These are phyloP conservation scores for Pilasporangium apinafurcum DNA, from an alignment of 352 stramenopile species.

Conservation along the genomic window DNA sequence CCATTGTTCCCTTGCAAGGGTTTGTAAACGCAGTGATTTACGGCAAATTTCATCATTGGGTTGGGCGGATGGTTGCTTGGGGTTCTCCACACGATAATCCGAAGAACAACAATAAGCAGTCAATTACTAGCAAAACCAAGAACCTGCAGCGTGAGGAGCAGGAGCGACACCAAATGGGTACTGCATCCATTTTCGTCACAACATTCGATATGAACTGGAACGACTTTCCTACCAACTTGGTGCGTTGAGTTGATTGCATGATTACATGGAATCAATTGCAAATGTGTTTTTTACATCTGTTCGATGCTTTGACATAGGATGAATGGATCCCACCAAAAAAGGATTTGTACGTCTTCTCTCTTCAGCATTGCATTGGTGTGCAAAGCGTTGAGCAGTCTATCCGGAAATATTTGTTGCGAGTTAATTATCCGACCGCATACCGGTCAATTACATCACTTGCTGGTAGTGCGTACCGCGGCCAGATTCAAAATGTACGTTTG, in stretches of 20 bases:
- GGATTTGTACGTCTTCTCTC: conserved; percentile 80
- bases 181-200: conserved; percentile 71
- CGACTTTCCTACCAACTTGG: conserved; percentile 53
- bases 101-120: conserved; percentile 36
- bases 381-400: conserved; percentile 63
- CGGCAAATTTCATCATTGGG: conserved; percentile 79
- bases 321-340: conserved; percentile 72
- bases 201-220: conserved; percentile 81
- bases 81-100: conserved; percentile 29
- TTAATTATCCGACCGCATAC: conserved; percentile 78
- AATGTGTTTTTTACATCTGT: background rate
- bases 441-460: conserved; percentile 76
- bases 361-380: conserved; percentile 68
- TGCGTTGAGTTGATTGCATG: conserved; percentile 7
- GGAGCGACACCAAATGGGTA: conserved; percentile 60
- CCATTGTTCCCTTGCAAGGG: conserved; percentile 74
- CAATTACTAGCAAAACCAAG: conserved; percentile 20
- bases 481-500: conserved; percentile 58
- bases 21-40: conserved; percentile 86
- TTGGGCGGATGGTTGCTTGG: conserved; percentile 50
- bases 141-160: conserved; percentile 29
- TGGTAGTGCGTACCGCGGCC: conserved; percentile 42
- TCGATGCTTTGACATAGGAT: conserved; percentile 11
- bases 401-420: conserved; percentile 57
- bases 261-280: background rate